A percentile compares a stretch with the other conserved stretches of the same genome.
Conservation (phyloP, 1,284 basidiomycete genomes). For the Microbotryum violaceum region DNA sequence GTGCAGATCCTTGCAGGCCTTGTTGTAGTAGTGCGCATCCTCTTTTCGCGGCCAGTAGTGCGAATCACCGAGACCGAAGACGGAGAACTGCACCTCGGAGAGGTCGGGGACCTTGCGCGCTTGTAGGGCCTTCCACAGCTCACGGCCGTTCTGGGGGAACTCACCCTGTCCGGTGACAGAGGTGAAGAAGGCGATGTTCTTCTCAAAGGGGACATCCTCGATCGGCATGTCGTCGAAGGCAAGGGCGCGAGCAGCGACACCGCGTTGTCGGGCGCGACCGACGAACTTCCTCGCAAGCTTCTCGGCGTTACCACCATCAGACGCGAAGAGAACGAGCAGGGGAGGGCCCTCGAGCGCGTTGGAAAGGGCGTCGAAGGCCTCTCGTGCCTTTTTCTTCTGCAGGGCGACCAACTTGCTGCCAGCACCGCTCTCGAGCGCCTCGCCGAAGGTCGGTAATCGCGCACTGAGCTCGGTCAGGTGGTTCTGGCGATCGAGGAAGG, state of each 20-base stretch:
- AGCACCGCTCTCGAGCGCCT: constrained; percentile 77
- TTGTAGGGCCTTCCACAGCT: constrained; percentile 71
- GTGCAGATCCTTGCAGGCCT: constrained; percentile 86
- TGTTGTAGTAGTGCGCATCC: constrained; percentile 97
- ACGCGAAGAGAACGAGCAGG: constrained; percentile 80
- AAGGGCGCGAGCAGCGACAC: constrained; percentile 64
- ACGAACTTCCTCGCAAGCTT: constrained; percentile 88
- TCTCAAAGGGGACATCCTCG: constrained; percentile 57
- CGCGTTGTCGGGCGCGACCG: constrained; percentile 73
- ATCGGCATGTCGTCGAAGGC: constrained; percentile 71
- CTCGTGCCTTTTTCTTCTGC: constrained; percentile 72
- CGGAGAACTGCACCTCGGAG: constrained; percentile 65
- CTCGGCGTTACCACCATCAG: constrained; percentile 89
- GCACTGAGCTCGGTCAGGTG: constrained; percentile 87
- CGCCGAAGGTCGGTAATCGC: constrained; percentile 65
- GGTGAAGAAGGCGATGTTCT: constrained; percentile 76
- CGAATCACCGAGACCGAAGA: constrained; percentile 95
- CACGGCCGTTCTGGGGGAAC: constrained; percentile 90
- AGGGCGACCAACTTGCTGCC: constrained; percentile 62
- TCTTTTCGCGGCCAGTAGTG: constrained; percentile 98
- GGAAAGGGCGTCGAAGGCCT: constrained; percentile 78
- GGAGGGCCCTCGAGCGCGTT: constrained; percentile 83
- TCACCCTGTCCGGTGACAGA: constrained; percentile 99
- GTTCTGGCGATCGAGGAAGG: constrained; percentile 93
- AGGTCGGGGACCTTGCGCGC: constrained; percentile 43